Evolutionary conservation across 257 asterid species (phyloP), one percentile per base, ranked within the genome.

Genomic region (Lycium ferocissimum): DNA sequence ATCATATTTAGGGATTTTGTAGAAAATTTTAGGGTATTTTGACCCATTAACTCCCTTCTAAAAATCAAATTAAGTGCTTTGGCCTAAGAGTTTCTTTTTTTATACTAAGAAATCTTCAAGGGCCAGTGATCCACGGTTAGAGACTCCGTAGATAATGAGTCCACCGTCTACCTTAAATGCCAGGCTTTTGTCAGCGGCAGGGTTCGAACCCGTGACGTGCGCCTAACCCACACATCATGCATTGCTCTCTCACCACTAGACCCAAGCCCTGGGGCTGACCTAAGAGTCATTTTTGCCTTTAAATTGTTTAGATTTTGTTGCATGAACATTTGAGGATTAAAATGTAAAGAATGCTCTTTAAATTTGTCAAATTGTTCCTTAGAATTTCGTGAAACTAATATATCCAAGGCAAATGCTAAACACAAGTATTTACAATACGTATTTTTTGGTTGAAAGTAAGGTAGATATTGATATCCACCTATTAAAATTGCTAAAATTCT

Each of bases 371-470:
- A n/a, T 71, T 71, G 54, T 43, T 40, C 79, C 12, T 35, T 35
- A 13, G 75, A 33, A 35, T 67, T 67, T 67, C 49, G 35, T 40
- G 79, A 43, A 70, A 40, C 14, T 9, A 17, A 38, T 65, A 33
- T 71, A 18, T 71, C 79, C 35, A 71, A 71, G 56, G 56, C 9
- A 71, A 71, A 15, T 71, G 79, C 43, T 40, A 71, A 9, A 71
- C 33, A 40, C 79, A 40, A 18, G 33, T 40, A 71, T 43, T 43
- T 71, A 18, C 35, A 43, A 10, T 47, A 47, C 57, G 9, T 73
- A 73, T 72, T 72, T 69, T 69, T 69, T n/a, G 58, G 80, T 73
- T 73, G 58, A 45, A 47, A 73, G 11, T 45, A 45, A 10, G 18
- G 18, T 45, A 45, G 80, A 45, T 73, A 47, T 20, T 45, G 80